Conservation (phyloP, 257 asterid species). For the Avicennia marina region DNA sequence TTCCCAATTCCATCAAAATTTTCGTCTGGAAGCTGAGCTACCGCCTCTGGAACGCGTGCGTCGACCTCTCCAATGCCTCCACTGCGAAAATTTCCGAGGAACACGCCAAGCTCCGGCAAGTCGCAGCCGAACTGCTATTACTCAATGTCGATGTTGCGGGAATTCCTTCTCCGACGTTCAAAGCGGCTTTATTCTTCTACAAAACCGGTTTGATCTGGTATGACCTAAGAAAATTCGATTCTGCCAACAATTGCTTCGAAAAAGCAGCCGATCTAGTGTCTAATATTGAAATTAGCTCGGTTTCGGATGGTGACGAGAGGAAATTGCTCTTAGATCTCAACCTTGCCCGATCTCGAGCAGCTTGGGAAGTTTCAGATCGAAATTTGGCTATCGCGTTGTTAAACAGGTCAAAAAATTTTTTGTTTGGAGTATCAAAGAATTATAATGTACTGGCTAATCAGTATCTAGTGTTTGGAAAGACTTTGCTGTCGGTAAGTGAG, state of each 20-base stretch:
- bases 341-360: constrained; percentile 71
- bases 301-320: constrained; percentile 58
- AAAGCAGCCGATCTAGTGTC: constrained; percentile 87
- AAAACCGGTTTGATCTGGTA: constrained; percentile 83
- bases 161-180: constrained; percentile 73
- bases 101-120: constrained; percentile 82
- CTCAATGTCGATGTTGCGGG: constrained; percentile 62
- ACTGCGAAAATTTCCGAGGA: constrained; percentile 41
- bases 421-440: constrained; percentile 64
- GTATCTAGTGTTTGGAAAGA: constrained; percentile 70
- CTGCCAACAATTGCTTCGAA: constrained; percentile 76
- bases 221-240: constrained; percentile 57
- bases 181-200: constrained; percentile 72
- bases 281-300: constrained; percentile 37
- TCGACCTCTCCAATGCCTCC: constrained; percentile 76
- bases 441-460: constrained; percentile 69
- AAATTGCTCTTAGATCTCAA: constrained; percentile 64
- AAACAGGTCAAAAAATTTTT: constrained; percentile 68
- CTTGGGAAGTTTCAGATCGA: constrained; percentile 83
- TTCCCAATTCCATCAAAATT: constrained; percentile 62
- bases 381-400: constrained; percentile 64
- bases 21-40: constrained; percentile 85
- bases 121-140: constrained; percentile 75
- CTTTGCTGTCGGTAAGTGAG: constrained; percentile 47
- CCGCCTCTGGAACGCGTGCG: constrained; percentile 94